Conservation (phyloP, 495 filamentous ascomycete species). For the Hypoxylon cercidicola region DNA sequence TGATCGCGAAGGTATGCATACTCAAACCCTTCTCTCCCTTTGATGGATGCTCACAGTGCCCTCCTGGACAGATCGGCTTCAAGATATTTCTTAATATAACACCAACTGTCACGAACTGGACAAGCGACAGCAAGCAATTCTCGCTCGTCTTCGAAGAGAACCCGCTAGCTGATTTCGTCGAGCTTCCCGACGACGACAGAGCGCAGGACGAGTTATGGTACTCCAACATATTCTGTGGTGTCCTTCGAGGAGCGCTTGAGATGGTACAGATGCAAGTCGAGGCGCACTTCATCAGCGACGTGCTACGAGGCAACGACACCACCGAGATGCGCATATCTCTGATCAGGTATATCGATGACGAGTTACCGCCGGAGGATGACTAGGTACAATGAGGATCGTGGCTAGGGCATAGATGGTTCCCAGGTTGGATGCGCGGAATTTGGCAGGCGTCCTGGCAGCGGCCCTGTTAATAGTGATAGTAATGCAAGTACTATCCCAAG, state of each 20-base stretch:
- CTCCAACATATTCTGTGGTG: slow-evolving; percentile 95
- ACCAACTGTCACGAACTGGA: slow-evolving; percentile 95
- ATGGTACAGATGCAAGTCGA: slow-evolving; percentile 99
- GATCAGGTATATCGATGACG: slow-evolving; percentile 95
- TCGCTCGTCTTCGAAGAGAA: slow-evolving; percentile 97
- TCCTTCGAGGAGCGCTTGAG: slow-evolving; percentile 89
- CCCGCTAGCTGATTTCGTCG: slow-evolving; percentile 95
- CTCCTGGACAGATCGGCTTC: slow-evolving; percentile 80
- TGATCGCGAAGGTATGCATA: slow-evolving; percentile 82
- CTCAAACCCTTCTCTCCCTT: neutral
- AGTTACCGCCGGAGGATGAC: slow-evolving; percentile 96
- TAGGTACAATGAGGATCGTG: slow-evolving; percentile 50
- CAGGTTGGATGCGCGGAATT: neutral
- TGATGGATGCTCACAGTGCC: slow-evolving; percentile 7
- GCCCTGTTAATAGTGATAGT: too few species aligned
- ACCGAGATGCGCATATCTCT: slow-evolving; percentile 97
- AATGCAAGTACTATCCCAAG: too few species aligned
- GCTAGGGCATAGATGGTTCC: neutral
- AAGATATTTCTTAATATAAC: slow-evolving; percentile 99
- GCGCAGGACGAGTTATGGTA: slow-evolving; percentile 99
- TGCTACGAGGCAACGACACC: slow-evolving; percentile 91
- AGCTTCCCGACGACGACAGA: slow-evolving; percentile 93
- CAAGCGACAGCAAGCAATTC: slow-evolving; percentile 94
- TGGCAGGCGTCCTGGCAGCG: too few species aligned
- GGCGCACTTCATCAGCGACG: slow-evolving; percentile 94